A percentile compares a stretch with the other conserved stretches of the same genome.
Conservation (phyloP, 768 basidiomycete genomes). For the Tulasnella sp. region DNA sequence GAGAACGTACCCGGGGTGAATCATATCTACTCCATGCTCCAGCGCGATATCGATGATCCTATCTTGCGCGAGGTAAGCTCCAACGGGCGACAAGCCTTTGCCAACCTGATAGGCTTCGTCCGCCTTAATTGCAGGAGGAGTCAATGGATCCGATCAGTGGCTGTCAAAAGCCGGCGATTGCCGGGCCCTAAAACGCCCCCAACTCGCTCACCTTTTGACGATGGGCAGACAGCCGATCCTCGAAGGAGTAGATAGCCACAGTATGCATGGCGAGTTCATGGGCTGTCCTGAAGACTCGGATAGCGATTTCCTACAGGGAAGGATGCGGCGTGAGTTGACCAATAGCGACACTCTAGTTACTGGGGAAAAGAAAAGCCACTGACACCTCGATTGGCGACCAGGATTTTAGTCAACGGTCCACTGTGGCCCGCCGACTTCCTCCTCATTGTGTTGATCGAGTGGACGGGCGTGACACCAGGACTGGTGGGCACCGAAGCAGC, state of each 20-base stretch:
- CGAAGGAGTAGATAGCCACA: conserved; percentile 95
- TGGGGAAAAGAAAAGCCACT: conserved; percentile 25
- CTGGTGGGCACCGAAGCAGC: neutral
- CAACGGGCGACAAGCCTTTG: conserved; percentile 91
- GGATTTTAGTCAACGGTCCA: conserved; percentile 81
- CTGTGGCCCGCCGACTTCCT: conserved; percentile 84
- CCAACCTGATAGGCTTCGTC: conserved; percentile 99
- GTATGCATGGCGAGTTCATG: conserved; percentile 99
- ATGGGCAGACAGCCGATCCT: conserved; percentile 94
- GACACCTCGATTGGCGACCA: conserved; percentile 87
- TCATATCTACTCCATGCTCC: conserved; percentile 99
- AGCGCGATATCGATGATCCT: conserved; percentile 95
- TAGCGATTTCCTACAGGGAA: conserved; percentile 81
- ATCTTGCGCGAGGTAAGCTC: conserved; percentile 92
- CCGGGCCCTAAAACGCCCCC: neutral
- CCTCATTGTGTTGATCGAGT: conserved; percentile 84
- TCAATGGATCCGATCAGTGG: neutral
- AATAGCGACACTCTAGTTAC: neutral
- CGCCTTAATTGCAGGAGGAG: conserved; percentile 39
- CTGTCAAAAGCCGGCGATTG: neutral
- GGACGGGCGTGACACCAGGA: conserved; percentile 57
- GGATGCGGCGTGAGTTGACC: conserved; percentile 1
- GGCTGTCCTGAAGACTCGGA: conserved; percentile 94
- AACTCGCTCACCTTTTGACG: conserved; percentile 81
- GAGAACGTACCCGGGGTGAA: conserved; percentile 77